Percentiles rank a stretch among this genome's conserved stretches.
phyloP scores from a whole-genome alignment of 495 filamentous ascomycete genomes.

The Neurospora hispaniola region DNA sequence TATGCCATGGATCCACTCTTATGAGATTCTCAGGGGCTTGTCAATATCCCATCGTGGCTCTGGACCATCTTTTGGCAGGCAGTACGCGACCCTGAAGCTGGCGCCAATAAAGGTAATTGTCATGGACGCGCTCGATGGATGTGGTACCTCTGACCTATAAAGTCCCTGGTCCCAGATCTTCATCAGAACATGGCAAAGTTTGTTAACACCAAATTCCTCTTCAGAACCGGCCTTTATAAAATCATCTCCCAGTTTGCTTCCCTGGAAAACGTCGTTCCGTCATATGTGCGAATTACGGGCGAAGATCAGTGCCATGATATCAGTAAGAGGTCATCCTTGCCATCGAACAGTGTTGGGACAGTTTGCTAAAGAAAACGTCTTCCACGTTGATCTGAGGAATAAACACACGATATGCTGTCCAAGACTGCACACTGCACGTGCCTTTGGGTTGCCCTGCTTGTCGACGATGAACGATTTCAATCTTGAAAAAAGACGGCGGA shows the following conservation, averaged over 20 bases:
- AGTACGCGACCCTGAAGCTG: slow-evolving; percentile 24
- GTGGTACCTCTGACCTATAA: slow-evolving; percentile 2
- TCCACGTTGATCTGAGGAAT: slow-evolving; percentile 10
- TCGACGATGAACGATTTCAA: too few relatives aligned
- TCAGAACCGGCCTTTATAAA: slow-evolving; percentile 39
- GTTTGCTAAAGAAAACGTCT: slow-evolving; percentile 9
- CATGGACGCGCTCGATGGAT: slow-evolving; percentile 40
- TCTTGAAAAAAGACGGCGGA: too few relatives aligned
- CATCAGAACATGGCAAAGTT: not conserved
- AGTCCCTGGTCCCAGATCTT: not conserved
- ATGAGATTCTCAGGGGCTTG: slow-evolving; percentile 13
- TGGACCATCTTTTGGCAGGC: slow-evolving; percentile 31
- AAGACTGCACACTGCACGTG: too few relatives aligned
- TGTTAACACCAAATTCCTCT: slow-evolving; percentile 33
- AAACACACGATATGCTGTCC: slow-evolving; percentile 2
- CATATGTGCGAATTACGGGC: slow-evolving; percentile 30
- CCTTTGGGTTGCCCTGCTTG: too few relatives aligned
- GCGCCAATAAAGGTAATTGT: slow-evolving; percentile 35
- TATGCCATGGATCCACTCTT: slow-evolving; percentile 18
- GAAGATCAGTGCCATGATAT: slow-evolving; percentile 29
- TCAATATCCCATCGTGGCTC: slow-evolving; percentile 24
- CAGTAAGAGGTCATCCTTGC: slow-evolving; percentile 33
- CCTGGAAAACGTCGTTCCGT: slow-evolving; percentile 12
- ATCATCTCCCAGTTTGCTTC: slow-evolving; percentile 26
- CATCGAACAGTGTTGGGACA: slow-evolving; percentile 22